Evolutionary conservation across 129 eudicot genomes (phyloP), one percentile per base, ranked within the genome.

Genomic region (Artemisia annua): DNA sequence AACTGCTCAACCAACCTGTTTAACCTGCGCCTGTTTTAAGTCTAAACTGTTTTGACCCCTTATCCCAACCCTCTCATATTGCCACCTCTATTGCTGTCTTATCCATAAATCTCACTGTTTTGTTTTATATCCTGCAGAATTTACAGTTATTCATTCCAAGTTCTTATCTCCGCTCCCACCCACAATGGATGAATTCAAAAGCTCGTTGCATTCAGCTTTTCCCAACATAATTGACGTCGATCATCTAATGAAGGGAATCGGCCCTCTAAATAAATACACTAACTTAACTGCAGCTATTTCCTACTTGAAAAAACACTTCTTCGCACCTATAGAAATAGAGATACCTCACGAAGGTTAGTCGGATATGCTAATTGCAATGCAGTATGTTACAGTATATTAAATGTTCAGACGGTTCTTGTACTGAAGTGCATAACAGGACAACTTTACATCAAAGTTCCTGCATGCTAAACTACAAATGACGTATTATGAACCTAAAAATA

Each of bases 121-220:
- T 48, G 2, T 43, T 1, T 75, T 75, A 49, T 24, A 61, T 76
- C 55, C 1, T 84, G 85, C 87, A 94, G 99, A 90, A 75, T 95
- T 95, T 71, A 48, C 94, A 67, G 82, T 83, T 77, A 85, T 95
- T 71, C 85, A 91, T 79, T 88, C 97, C 22, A 90, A 88, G 73
- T 95, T 95, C 70, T 63, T 95, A n/a, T 78, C 87, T 73, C 91
- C 96, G 52, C 91, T 95, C 60, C 99, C 99, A 2, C 69, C 86
- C 56, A 83, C 86, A 39, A 15, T 85, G 62, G 84, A 88, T 24
- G 96, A 90, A 58, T 95, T 90, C 76, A 84, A 71, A 66, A 72
- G 74, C 70, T 85, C 97, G 16, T 66, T 91, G 85, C 69, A 43
- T 71, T 78, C 75, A 54, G 82, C 53, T 53, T 90, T 95, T 67